phyloP scores from a whole-genome alignment of 768 basidiomycete species.

The Collybia nuda region DNA sequence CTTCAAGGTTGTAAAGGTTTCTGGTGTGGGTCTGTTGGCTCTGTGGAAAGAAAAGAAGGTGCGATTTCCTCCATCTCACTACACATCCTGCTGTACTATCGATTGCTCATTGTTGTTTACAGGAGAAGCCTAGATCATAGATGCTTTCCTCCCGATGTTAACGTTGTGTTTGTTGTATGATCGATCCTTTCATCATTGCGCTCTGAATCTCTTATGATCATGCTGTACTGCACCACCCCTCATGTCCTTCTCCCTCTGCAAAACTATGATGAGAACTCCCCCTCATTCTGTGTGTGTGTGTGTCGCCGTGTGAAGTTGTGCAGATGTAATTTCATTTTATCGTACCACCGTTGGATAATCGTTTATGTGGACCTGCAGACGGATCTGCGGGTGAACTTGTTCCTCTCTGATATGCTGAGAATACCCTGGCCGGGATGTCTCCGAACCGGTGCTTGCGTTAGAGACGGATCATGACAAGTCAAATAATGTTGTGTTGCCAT shows the following conservation, averaged over 20 bases:
- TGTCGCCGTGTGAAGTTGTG: neutral
- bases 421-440: too few species aligned
- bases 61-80: constrained; percentile 16
- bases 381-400: too few species aligned
- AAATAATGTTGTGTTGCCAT: too few species aligned
- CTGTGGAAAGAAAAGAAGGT: constrained; percentile 99
- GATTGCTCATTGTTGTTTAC: constrained; percentile 2
- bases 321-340: too few species aligned
- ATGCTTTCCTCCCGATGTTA: neutral
- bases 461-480: too few species aligned
- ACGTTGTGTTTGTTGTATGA: constrained; percentile 8
- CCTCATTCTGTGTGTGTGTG: neutral
- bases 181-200: constrained; percentile 13
- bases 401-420: too few species aligned
- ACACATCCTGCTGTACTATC: neutral
- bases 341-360: neutral
- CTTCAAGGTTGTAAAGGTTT: constrained; percentile 99
- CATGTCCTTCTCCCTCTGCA: constrained; percentile 8
- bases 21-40: constrained; percentile 96
- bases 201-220: constrained; percentile 14
- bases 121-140: constrained; percentile 77
- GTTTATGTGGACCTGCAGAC: too few species aligned
- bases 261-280: too few species aligned
- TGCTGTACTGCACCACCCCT: constrained; percentile 14
- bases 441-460: too few species aligned